A percentile compares a stretch with the other conserved stretches of the same genome.
Evolutionary conservation across 139 green algal species (phyloP).

Genomic region (Spirogloea muscicola): DNA sequence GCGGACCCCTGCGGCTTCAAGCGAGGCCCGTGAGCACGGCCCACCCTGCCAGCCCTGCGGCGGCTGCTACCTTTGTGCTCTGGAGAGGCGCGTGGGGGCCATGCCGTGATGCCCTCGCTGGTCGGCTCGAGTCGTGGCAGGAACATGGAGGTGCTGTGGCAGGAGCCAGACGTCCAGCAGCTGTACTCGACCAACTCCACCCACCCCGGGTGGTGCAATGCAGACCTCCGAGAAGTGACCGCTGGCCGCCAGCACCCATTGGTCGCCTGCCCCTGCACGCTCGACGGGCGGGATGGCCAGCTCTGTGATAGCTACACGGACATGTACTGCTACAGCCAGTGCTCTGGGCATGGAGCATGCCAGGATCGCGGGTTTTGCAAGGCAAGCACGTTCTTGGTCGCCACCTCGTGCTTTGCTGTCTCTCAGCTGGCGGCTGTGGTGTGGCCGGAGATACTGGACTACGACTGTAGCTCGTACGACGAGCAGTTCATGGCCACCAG

Average conservation of each 20-base stretch:
- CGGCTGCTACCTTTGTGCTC: no score
- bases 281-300: neutral
- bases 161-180: no score
- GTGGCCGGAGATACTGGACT: neutral
- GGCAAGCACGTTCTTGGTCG: neutral
- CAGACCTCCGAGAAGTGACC: neutral
- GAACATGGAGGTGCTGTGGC: no score
- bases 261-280: neutral
- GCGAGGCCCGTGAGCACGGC: no score
- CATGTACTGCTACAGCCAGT: constrained; percentile 15
- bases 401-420: neutral
- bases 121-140: no score
- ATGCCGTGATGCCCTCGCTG: no score
- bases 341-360: constrained; percentile 12
- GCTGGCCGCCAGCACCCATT: neutral
- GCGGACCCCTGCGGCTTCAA: no score
- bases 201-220: constrained; percentile 28
- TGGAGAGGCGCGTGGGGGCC: no score
- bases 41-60: no score
- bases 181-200: constrained; percentile 11
- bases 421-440: neutral
- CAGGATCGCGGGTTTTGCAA: neutral
- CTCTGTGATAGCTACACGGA: constrained; percentile 5
- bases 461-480: neutral
- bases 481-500: neutral